Conservation (phyloP, 2,329 filamentous ascomycete genomes). For the Septoria petroselini region DNA sequence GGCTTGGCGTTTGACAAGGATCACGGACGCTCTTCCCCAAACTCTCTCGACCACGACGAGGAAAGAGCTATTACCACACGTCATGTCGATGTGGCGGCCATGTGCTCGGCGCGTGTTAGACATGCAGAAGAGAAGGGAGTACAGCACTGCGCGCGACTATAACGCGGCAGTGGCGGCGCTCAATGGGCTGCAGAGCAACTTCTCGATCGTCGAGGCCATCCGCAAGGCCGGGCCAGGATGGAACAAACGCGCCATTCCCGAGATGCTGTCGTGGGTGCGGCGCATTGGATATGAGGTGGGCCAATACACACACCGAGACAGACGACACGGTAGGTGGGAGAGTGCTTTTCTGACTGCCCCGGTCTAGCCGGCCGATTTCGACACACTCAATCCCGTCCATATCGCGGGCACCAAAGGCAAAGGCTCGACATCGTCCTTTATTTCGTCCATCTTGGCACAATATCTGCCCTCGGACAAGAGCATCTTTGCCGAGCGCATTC, state of each 20-base stretch:
- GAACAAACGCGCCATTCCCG: slow-evolving; percentile 73
- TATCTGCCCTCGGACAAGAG: slow-evolving; percentile 48
- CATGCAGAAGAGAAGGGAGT: slow-evolving; percentile 1
- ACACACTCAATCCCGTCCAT: slow-evolving; percentile 66
- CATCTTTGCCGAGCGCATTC: slow-evolving; percentile 32
- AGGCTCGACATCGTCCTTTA: slow-evolving; percentile 80
- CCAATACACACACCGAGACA: slow-evolving; percentile 30
- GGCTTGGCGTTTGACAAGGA: too few species aligned
- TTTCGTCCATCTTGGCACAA: slow-evolving; percentile 72
- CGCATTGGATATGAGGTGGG: slow-evolving; percentile 72
- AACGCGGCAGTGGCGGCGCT: slow-evolving; percentile 68
- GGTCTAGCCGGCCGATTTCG: slow-evolving; percentile 59
- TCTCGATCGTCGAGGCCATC: slow-evolving; percentile 71
- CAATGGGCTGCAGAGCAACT: slow-evolving; percentile 76
- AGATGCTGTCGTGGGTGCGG: slow-evolving; percentile 74
- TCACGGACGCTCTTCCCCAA: too few species aligned
- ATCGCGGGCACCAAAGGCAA: slow-evolving; percentile 94
- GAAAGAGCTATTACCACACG: neutral
- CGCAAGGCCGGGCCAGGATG: slow-evolving; percentile 69
- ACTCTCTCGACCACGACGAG: too few species aligned
- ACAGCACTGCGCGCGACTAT: slow-evolving; percentile 31
- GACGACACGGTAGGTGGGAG: slow-evolving; percentile 17
- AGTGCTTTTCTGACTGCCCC: slow-evolving; percentile 14
- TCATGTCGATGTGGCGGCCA: slow-evolving; percentile 5
- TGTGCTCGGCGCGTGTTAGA: slow-evolving; percentile 2